phyloP scores from a whole-genome alignment of 1,139 yeast genomes.

The Nakaseomyces bracarensis region DNA sequence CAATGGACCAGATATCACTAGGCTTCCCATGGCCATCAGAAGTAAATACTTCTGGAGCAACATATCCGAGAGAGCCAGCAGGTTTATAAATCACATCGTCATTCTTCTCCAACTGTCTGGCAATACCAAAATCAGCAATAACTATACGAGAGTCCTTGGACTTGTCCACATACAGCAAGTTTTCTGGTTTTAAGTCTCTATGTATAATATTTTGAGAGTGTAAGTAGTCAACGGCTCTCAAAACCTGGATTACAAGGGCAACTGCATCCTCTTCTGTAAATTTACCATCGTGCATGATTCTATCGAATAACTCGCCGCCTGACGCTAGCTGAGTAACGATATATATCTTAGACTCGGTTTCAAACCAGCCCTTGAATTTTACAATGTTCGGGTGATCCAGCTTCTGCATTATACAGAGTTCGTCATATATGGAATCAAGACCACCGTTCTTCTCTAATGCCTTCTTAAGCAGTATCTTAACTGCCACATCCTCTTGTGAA shows the following conservation, averaged over 20 bases:
- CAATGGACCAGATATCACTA: slow-evolving; percentile 88
- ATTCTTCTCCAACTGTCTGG: slow-evolving; percentile 52
- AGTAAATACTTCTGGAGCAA: slow-evolving; percentile 82
- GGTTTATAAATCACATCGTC: slow-evolving; percentile 64
- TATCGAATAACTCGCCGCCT: slow-evolving; percentile 86
- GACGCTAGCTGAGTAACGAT: slow-evolving; percentile 72
- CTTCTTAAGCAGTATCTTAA: slow-evolving; percentile 75
- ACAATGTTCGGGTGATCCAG: slow-evolving; percentile 77
- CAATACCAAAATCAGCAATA: slow-evolving; percentile 89
- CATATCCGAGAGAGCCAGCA: slow-evolving; percentile 90
- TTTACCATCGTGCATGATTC: slow-evolving; percentile 66
- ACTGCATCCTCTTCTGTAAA: slow-evolving; percentile 85
- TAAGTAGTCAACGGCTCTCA: slow-evolving; percentile 66
- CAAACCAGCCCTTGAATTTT: slow-evolving; percentile 81
- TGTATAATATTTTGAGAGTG: slow-evolving; percentile 75
- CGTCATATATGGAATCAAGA: slow-evolving; percentile 57
- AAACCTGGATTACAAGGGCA: slow-evolving; percentile 54
- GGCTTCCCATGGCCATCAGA: slow-evolving; percentile 84
- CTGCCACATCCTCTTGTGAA: slow-evolving; percentile 69
- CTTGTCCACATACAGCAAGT: slow-evolving; percentile 48
- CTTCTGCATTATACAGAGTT: slow-evolving; percentile 54
- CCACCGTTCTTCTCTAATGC: slow-evolving; percentile 66
- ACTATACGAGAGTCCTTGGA: slow-evolving; percentile 59
- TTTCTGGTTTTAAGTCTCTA: slow-evolving; percentile 87
- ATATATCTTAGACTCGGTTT: slow-evolving; percentile 67